Evolutionary conservation across 768 basidiomycete species (phyloP), one percentile per base, ranked within the genome.

Genomic region (Tremella yokohamensis): DNA sequence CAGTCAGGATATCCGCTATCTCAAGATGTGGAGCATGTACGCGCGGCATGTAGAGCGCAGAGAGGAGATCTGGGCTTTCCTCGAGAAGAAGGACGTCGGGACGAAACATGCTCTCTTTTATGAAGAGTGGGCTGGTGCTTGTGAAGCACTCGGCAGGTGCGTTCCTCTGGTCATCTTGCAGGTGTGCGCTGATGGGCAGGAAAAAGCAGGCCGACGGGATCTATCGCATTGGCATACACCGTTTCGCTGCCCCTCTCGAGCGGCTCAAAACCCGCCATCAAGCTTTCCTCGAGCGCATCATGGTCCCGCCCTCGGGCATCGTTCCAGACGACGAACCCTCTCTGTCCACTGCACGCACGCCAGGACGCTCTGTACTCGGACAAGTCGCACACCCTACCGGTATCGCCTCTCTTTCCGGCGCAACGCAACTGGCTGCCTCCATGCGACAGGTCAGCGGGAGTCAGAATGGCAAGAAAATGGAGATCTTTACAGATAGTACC

Each of bases 41-140:
- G 87, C 92, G 9, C 84, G 84, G 54, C 83, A 87, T 68, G 83
- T 90, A 54, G 87, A 91, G 66, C 82, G 84, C 66, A 80, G 86
- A 2, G 80, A 82, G 16, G 83, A 92, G 74, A 82, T 90, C 64
- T 97, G 89, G 77, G 83, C 84, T 63, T 98, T 92, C 78, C 77
- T 97, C 73, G 81, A 96, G 63, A 86, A 86, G 4, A 92, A 91
- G 67, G 90, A 96, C 65, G 88, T 98, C 64, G 96, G 91, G 26
- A 82, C 82, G 37, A 82, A 85, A 34, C 84, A 86, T 68, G 86
- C 89, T 1, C 78, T 87, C 45, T 78, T 96, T 48, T 99, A 96
- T 69, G 90, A 94, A 74, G 91, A 94, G 66, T 97, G 91, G 76
- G 91, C 94, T 1, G 78, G 81, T 38, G 80, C 85, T 2, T 80